phyloP scores from a whole-genome alignment of 2,329 filamentous ascomycete species.

The Xylaria sp. region DNA sequence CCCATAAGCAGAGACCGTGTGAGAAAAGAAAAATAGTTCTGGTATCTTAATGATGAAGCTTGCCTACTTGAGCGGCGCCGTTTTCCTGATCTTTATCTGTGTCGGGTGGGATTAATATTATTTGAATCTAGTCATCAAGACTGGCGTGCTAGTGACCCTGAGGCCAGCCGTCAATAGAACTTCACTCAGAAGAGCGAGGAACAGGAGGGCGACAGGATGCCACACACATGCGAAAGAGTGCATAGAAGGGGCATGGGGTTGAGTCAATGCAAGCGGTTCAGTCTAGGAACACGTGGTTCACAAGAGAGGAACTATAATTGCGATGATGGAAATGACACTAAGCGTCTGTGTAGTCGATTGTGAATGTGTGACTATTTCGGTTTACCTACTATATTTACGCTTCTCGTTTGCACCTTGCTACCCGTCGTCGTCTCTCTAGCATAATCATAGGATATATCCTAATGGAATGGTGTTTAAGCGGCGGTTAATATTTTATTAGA shows the following conservation, averaged over 20 bases:
- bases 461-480: background rate
- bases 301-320: constrained; percentile 21
- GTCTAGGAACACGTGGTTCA: constrained; percentile 4
- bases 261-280: constrained; percentile 3
- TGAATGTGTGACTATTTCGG: constrained; percentile 2
- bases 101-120: constrained; percentile 45
- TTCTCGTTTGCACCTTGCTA: background rate
- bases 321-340: constrained; percentile 8
- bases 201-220: background rate
- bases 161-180: constrained; percentile 7
- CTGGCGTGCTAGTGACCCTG: background rate
- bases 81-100: constrained; percentile 39
- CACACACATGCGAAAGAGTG: background rate
- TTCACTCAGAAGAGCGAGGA: background rate
- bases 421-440: background rate
- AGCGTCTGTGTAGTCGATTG: background rate
- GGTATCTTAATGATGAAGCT: constrained; percentile 39
- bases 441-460: background rate
- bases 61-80: constrained; percentile 24
- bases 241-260: constrained; percentile 4
- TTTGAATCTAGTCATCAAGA: constrained; percentile 32
- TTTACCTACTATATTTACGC: background rate
- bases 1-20: background rate
- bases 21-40: constrained; percentile 32
- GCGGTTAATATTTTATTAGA: background rate